Percentiles rank a stretch among this genome's conserved stretches.
Evolutionary conservation across 148 eudicot species (phyloP).

Genomic region (Nyssa sinensis): DNA sequence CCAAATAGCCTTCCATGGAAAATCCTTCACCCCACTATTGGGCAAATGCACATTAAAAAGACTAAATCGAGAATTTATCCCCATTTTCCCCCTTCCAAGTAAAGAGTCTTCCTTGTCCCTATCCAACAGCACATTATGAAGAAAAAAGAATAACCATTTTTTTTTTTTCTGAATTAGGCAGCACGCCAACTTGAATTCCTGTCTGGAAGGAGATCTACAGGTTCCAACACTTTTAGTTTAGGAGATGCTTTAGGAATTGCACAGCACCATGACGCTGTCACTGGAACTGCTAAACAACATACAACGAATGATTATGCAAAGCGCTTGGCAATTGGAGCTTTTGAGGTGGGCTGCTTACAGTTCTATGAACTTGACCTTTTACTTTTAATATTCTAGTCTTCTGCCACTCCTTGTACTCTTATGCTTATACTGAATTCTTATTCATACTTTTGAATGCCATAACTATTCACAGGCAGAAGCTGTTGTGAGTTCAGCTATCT

Average conservation of each 20-base stretch:
- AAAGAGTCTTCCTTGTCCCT: no score
- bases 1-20: no score
- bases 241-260: conserved; percentile 86
- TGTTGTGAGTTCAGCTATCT: conserved; percentile 59
- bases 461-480: conserved; percentile 55
- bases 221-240: conserved; percentile 59
- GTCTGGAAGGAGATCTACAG: conserved; percentile 47
- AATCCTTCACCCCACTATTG: no score
- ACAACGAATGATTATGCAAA: conserved; percentile 70
- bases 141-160: conserved; percentile 1
- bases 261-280: conserved; percentile 87
- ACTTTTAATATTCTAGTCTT: no score
- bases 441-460: conserved; percentile 10
- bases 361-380: conserved; percentile 1
- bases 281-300: conserved; percentile 84
- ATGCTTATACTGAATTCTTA: conserved; percentile 2
- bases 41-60: no score
- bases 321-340: conserved; percentile 74
- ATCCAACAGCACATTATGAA: no score
- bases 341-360: conserved; percentile 46
- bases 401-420: background rate
- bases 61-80: no score
- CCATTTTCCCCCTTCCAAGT: no score
- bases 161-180: conserved; percentile 41
- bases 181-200: conserved; percentile 85